Conservation (phyloP, 306 rosid species). For the Hylodesmum podocarpum region DNA sequence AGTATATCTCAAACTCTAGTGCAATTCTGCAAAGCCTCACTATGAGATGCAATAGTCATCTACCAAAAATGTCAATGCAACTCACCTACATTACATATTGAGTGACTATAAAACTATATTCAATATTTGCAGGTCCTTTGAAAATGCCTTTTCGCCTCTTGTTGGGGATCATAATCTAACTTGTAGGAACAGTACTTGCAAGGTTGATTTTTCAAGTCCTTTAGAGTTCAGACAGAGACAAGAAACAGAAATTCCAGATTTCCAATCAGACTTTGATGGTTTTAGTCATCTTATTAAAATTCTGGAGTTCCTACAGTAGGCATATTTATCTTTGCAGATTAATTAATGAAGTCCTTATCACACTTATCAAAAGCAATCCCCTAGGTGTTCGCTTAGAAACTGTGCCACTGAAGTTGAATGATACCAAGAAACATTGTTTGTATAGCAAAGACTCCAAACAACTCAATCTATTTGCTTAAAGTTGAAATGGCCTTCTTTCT, state of each 20-base stretch:
- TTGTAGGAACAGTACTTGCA: background rate
- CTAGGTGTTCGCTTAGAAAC: background rate
- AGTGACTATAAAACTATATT: background rate
- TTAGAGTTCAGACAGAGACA: background rate
- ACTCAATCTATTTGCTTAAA: background rate
- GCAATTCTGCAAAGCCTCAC: background rate
- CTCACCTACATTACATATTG: background rate
- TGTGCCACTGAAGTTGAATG: background rate
- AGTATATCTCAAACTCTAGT: background rate
- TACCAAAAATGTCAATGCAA: constrained; percentile 5
- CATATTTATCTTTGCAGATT: background rate
- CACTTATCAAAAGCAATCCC: constrained; percentile 4
- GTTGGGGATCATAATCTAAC: constrained; percentile 8
- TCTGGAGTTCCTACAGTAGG: background rate
- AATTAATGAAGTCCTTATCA: background rate
- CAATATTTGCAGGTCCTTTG: background rate
- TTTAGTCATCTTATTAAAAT: background rate
- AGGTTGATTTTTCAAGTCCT: constrained; percentile 12
- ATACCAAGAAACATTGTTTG: background rate
- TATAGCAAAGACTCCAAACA: constrained; percentile 2
- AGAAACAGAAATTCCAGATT: background rate
- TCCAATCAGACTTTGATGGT: background rate
- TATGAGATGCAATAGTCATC: constrained; percentile 14
- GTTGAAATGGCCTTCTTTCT: background rate
- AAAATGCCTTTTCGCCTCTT: background rate